Base-by-base conservation (phyloP, 2,329 filamentous ascomycete genomes). In the Hysterium pulicare region DNA sequence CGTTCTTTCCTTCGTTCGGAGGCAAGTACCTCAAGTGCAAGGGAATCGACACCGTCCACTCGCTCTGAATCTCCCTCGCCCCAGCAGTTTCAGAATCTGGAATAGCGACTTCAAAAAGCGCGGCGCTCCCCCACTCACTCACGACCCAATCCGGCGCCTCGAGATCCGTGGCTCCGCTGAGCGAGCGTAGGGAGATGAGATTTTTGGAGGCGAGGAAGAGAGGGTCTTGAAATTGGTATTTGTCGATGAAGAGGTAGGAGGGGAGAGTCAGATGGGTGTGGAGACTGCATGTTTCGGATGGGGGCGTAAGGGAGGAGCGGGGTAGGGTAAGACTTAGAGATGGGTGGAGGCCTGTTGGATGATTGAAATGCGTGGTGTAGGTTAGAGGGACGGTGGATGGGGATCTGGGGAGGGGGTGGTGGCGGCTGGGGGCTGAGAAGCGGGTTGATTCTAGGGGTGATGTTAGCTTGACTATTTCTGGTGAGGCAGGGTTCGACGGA, bases 141-240 rank as follows among this genome's bases (percentile, higher is more conserved):
- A 89, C 77, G 2, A 83, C 81, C 72, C 94, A 97, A 55, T 85
- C 84, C 1, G 91, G 91, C 0, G 89, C 90, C 70, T 97, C 91
- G 40, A 97, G 82, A 53, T 97, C 90, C 5, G 90, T 86, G 16
- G 88, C 87, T 10, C 86, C 79, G 20, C 82, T 82, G 11, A 88
- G 77, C 49, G 84, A 81, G 33, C 77, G 82, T 31, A 94, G 70
- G 2, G 78, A 72, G 2, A 76, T 73, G 16, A 96, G 76, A 58
- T 94, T 88, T 57, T 95, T 89, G 1, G 88, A 90, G 3, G 80
- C 67, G 22, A 95, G 76, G 68, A 94, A 93, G 4, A 95, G 75
- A 0, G 78, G 68, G 62, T 90, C 87, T 19, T 73, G 75, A 46
- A 96, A 78, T 66, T 95, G 89, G 68, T 95, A 94, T 58, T 84